Percentiles rank a stretch among this genome's conserved stretches.
These are phyloP conservation scores for Entophlyctis luteolus DNA, from an alignment of 192 early-diverging fungal species.

Conservation along the genomic window DNA sequence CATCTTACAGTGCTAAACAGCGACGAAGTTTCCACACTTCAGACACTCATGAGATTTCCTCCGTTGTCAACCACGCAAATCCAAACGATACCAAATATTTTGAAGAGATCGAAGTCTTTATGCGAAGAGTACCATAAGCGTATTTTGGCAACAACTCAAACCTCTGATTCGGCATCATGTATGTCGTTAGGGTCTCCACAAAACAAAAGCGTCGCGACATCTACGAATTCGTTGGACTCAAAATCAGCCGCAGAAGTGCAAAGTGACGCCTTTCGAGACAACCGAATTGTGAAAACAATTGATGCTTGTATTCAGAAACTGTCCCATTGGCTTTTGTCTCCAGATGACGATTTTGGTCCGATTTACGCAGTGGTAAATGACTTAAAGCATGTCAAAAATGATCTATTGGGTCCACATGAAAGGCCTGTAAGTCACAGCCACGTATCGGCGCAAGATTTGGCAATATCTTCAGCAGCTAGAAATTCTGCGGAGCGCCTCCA, in stretches of 20 bases:
- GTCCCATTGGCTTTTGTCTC: too few relatives aligned
- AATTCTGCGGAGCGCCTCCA: not conserved
- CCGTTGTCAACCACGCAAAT: constrained; percentile 2
- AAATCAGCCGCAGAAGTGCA: too few relatives aligned
- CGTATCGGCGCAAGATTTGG: not conserved
- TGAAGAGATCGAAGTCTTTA: constrained; percentile 9
- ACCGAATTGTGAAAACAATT: too few relatives aligned
- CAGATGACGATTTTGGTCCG: too few relatives aligned
- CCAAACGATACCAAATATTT: constrained; percentile 9
- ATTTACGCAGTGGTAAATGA: too few relatives aligned
- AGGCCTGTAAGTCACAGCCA: not conserved
- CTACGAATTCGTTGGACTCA: too few relatives aligned
- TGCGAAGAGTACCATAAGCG: not conserved
- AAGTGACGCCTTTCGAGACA: too few relatives aligned
- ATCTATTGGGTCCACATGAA: not conserved
- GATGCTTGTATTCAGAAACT: too few relatives aligned
- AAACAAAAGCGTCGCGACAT: too few relatives aligned
- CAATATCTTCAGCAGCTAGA: not conserved
- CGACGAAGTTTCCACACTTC: constrained; percentile 37
- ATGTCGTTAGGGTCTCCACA: too few relatives aligned
- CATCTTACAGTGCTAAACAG: constrained; percentile 26
- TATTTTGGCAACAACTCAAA: not conserved
- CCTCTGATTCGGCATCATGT: too few relatives aligned
- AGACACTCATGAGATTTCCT: constrained; percentile 43
- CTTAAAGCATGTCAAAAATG: not conserved